Conservation (phyloP, 441 rosid genomes). For the California macrophylla region DNA sequence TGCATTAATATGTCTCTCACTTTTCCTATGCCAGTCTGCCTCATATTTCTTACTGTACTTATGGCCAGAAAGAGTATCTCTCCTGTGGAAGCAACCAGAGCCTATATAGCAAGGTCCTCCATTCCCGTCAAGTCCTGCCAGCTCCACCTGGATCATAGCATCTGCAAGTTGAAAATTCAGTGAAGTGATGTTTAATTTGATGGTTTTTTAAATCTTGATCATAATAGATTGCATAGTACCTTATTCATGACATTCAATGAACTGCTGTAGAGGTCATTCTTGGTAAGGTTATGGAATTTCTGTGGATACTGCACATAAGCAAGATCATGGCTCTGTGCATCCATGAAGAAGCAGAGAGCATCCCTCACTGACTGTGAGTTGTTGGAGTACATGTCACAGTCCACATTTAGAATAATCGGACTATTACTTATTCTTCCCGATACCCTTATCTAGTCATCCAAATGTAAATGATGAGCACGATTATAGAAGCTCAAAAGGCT, state of each 20-base stretch:
- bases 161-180: background rate
- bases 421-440: slow-evolving; percentile 21
- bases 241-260: background rate
- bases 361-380: slow-evolving; percentile 18
- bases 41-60: slow-evolving; percentile 15
- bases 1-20: background rate
- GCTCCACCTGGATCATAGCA: slow-evolving; percentile 16
- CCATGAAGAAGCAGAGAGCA: slow-evolving; percentile 27
- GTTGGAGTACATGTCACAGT: slow-evolving; percentile 29
- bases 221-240: background rate
- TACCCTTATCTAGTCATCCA: slow-evolving; percentile 19
- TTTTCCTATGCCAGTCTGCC: slow-evolving; percentile 7
- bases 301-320: slow-evolving; percentile 26
- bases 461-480: background rate
- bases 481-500: background rate
- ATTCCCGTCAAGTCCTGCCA: slow-evolving; percentile 20
- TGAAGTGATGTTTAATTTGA: background rate
- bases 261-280: slow-evolving; percentile 22
- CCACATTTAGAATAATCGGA: slow-evolving; percentile 21
- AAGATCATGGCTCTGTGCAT: slow-evolving; percentile 12
- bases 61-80: slow-evolving; percentile 22
- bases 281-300: slow-evolving; percentile 17
- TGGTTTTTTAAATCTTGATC: background rate
- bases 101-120: slow-evolving; percentile 25
- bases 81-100: slow-evolving; percentile 30